phyloP scores from a whole-genome alignment of 306 rosid genomes.

The Malus asiatica region DNA sequence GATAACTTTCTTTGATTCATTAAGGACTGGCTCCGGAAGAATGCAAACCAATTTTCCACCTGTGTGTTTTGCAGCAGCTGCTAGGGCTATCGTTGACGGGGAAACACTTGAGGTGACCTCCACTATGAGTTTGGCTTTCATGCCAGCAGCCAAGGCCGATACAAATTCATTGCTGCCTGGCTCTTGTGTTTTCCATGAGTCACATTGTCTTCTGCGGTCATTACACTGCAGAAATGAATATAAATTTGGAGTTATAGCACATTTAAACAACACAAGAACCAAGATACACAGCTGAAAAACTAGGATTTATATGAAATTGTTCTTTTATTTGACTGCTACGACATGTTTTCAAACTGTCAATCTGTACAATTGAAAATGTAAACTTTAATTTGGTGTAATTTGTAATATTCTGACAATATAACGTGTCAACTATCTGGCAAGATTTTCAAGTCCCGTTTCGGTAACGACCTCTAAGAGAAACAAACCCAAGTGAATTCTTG shows the following conservation, averaged over 20 bases:
- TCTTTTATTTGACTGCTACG: neutral
- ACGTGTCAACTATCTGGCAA: neutral
- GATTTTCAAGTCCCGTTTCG: neutral
- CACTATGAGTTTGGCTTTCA: constrained; percentile 59
- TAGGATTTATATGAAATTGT: neutral
- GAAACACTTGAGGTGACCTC: constrained; percentile 50
- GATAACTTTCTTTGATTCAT: constrained; percentile 36
- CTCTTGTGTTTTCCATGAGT: constrained; percentile 39
- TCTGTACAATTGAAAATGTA: neutral
- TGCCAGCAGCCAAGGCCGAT: constrained; percentile 70
- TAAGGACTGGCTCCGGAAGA: constrained; percentile 45
- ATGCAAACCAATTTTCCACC: constrained; percentile 57
- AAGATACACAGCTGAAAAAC: neutral
- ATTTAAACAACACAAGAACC: neutral
- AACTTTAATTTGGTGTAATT: neutral
- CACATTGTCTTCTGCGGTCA: constrained; percentile 21
- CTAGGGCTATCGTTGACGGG: constrained; percentile 56
- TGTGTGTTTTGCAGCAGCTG: constrained; percentile 53
- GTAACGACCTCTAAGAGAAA: neutral
- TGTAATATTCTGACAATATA: neutral
- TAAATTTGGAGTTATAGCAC: neutral
- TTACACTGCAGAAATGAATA: constrained; percentile 27
- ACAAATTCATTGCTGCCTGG: constrained; percentile 58
- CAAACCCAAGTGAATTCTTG: neutral
- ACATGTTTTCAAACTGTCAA: neutral